These are phyloP conservation scores for Saccharomycopsis capsularis DNA, from an alignment of 805 yeast genomes.

Conservation along the genomic window DNA sequence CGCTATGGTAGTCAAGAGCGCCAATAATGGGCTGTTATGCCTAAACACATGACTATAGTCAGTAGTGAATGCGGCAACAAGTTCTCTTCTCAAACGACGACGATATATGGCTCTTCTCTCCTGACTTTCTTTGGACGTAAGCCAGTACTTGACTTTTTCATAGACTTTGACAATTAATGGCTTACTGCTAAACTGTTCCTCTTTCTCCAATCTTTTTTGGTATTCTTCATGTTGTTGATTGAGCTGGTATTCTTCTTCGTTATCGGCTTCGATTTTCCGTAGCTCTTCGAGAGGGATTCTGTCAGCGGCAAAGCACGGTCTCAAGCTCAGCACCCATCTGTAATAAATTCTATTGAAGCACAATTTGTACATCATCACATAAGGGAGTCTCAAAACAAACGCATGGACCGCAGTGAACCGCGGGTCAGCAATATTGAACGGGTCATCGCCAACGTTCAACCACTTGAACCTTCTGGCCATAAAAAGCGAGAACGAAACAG, in stretches of 20 bases:
- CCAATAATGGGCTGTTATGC: constrained; percentile 20
- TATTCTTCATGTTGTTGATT: not conserved
- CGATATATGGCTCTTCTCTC: not conserved
- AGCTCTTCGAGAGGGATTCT: constrained; percentile 28
- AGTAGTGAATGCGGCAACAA: constrained; percentile 24
- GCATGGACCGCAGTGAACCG: constrained; percentile 8
- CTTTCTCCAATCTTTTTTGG: not conserved
- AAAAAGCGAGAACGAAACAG: not conserved
- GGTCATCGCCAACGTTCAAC: not conserved
- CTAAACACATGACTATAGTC: constrained; percentile 29
- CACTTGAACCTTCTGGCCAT: not conserved
- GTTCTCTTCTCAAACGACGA: constrained; percentile 26
- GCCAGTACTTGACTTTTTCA: not conserved
- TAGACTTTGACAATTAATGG: not conserved
- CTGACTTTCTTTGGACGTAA: not conserved
- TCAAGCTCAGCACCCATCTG: constrained; percentile 29
- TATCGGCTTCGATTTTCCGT: constrained; percentile 30
- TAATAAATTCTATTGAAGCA: constrained; percentile 32
- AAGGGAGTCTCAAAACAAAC: constrained; percentile 19
- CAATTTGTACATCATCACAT: constrained; percentile 22
- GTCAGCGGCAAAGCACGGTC: constrained; percentile 33
- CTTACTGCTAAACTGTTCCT: not conserved
- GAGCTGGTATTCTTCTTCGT: constrained; percentile 21
- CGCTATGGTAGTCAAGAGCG: constrained; percentile 26
- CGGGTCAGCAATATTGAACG: not conserved